Evolutionary conservation across 805 yeast genomes (phyloP).

Genomic region (Isabelozyma gotoi): DNA sequence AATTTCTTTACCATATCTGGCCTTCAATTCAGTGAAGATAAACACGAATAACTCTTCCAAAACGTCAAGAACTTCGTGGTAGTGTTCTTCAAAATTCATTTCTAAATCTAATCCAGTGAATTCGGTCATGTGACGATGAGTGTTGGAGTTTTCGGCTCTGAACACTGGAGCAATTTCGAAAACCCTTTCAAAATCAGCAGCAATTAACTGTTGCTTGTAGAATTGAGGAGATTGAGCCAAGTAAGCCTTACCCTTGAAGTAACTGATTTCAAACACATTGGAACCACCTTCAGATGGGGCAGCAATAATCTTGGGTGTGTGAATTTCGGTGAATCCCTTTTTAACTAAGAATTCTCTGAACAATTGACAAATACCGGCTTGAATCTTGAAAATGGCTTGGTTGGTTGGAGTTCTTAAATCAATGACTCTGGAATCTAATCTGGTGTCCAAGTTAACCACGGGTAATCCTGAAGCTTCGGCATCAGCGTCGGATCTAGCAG

Average conservation of each 20-base stretch:
- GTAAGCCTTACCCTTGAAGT: slow-evolving; percentile 90
- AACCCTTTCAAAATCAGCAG: slow-evolving; percentile 95
- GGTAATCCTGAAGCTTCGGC: slow-evolving; percentile 92
- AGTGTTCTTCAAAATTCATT: slow-evolving; percentile 97
- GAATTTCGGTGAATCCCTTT: slow-evolving; percentile 82
- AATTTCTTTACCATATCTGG: slow-evolving; percentile 78
- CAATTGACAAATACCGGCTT: slow-evolving; percentile 81
- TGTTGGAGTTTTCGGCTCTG: slow-evolving; percentile 98
- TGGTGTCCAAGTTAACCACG: slow-evolving; percentile 92
- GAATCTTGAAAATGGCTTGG: slow-evolving; percentile 95
- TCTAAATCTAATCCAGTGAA: slow-evolving; percentile 96
- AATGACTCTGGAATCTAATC: slow-evolving; percentile 92
- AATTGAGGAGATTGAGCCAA: slow-evolving; percentile 98
- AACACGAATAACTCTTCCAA: slow-evolving; percentile 77
- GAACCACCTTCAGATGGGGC: slow-evolving; percentile 98
- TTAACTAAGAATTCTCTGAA: slow-evolving; percentile 82
- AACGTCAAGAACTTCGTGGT: slow-evolving; percentile 78
- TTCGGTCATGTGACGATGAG: slow-evolving; percentile 99
- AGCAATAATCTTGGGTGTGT: slow-evolving; percentile 93
- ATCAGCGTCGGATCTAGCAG: slow-evolving; percentile 89
- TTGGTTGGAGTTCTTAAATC: slow-evolving; percentile 96
- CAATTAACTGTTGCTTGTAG: slow-evolving; percentile 96
- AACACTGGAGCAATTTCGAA: slow-evolving; percentile 97
- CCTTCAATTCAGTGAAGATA: slow-evolving; percentile 81
- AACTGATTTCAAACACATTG: slow-evolving; percentile 89